Evolutionary conservation across 192 early-diverging fungal species (phyloP).

Genomic region (Radiomyces spectabilis): DNA sequence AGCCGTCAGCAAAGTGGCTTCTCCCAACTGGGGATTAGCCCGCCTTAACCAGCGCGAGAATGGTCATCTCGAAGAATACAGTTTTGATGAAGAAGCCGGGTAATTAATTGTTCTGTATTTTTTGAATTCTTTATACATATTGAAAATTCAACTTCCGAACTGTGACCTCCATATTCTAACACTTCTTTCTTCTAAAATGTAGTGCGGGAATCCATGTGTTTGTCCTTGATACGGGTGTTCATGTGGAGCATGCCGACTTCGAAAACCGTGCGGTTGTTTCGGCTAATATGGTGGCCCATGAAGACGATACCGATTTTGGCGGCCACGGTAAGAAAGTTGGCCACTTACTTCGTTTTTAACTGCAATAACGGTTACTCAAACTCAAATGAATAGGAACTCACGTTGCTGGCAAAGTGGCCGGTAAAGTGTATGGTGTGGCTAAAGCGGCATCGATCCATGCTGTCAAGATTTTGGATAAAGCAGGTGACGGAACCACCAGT

Average conservation of each 20-base stretch:
- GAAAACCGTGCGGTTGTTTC: slow-evolving; percentile 33
- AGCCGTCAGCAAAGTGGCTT: too few species aligned
- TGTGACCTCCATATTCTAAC: too few species aligned
- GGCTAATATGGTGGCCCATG: slow-evolving; percentile 26
- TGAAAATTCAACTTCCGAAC: background rate
- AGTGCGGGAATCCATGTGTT: slow-evolving; percentile 48
- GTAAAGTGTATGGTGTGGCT: slow-evolving; percentile 55
- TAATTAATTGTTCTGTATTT: slow-evolving; percentile 10
- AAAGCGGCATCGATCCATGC: slow-evolving; percentile 48
- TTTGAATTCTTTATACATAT: background rate
- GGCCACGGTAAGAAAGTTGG: slow-evolving; percentile 32
- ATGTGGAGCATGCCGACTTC: slow-evolving; percentile 40
- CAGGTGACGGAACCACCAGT: slow-evolving; percentile 41
- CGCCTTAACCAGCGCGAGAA: slow-evolving; percentile 30
- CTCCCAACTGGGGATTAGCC: slow-evolving; percentile 48
- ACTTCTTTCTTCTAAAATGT: background rate
- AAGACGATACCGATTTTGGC: slow-evolving; percentile 26
- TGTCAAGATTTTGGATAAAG: slow-evolving; percentile 51
- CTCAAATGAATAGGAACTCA: slow-evolving; percentile 17
- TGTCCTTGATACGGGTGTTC: slow-evolving; percentile 58
- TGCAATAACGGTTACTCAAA: too few species aligned
- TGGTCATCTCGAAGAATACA: slow-evolving; percentile 37
- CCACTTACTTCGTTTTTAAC: background rate
- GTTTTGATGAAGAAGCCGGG: slow-evolving; percentile 54
- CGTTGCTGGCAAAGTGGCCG: slow-evolving; percentile 18